A percentile compares a stretch with the other conserved stretches of the same genome.
Evolutionary conservation across 805 yeast species (phyloP).

Genomic region (Wickerhamiella kurtzmanii): DNA sequence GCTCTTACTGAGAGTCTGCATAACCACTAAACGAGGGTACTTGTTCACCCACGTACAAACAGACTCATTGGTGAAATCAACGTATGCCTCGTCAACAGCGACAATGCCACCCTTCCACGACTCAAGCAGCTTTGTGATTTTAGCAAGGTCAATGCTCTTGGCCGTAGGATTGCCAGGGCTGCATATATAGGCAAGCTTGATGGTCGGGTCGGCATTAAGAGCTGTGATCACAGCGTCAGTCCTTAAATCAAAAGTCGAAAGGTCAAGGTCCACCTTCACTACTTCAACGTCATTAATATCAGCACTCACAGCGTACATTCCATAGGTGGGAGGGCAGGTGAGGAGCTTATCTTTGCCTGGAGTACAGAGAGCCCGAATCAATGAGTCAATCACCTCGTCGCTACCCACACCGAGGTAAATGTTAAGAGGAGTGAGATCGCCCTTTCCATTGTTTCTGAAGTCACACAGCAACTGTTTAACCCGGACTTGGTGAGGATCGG

Average conservation of each 20-base stretch:
- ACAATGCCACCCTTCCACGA: conserved; percentile 67
- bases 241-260: conserved; percentile 42
- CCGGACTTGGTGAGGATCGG: conserved; percentile 85
- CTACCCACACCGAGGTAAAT: conserved; percentile 93
- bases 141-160: conserved; percentile 36
- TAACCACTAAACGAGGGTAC: conserved; percentile 69
- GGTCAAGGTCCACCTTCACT: conserved; percentile 58
- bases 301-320: conserved; percentile 91
- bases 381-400: conserved; percentile 85
- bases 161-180: conserved; percentile 98
- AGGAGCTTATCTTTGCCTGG: conserved; percentile 77
- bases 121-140: conserved; percentile 37
- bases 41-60: conserved; percentile 65
- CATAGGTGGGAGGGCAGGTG: conserved; percentile 90
- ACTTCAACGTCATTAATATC: conserved; percentile 75
- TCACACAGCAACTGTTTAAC: conserved; percentile 59
- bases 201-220: conserved; percentile 41
- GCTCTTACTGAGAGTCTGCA: conserved; percentile 88
- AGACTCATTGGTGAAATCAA: conserved; percentile 69
- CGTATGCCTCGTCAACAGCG: conserved; percentile 81
- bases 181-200: conserved; percentile 71
- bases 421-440: conserved; percentile 47
- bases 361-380: conserved; percentile 68
- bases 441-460: conserved; percentile 43
- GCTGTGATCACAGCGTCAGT: conserved; percentile 39